Conservation (phyloP, 139 green algal genomes). For the Helicosporidium sp. region DNA sequence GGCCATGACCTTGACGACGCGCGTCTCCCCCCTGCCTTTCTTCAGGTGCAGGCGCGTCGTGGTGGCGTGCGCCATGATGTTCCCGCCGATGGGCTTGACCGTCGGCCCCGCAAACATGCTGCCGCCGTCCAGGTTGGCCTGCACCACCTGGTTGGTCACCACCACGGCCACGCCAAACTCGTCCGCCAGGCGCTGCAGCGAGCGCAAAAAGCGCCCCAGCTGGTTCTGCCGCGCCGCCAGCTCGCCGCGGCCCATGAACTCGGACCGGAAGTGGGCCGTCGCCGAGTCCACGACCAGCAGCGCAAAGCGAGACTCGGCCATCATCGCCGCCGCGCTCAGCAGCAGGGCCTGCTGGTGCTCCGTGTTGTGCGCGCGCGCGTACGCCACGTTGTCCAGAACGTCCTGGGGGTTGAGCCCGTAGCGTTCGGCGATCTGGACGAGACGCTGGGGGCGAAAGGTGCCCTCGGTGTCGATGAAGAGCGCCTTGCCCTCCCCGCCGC, state of each 20-base stretch:
- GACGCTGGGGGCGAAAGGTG: constrained; percentile 72
- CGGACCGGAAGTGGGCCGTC: constrained; percentile 72
- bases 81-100: constrained; percentile 94
- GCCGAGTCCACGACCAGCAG: constrained; percentile 89
- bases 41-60: constrained; percentile 80
- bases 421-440: constrained; percentile 77
- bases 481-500: constrained; percentile 88
- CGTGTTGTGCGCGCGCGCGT: constrained; percentile 92
- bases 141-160: constrained; percentile 93
- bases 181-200: constrained; percentile 70
- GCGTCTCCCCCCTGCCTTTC: constrained; percentile 77
- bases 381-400: constrained; percentile 95
- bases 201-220: constrained; percentile 69
- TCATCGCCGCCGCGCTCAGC: constrained; percentile 68
- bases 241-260: constrained; percentile 77
- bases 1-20: constrained; percentile 60
- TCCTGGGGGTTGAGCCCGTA: constrained; percentile 68
- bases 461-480: constrained; percentile 98
- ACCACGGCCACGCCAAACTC: constrained; percentile 92
- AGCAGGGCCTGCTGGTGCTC: constrained; percentile 89
- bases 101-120: constrained; percentile 70
- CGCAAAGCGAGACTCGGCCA: constrained; percentile 77
- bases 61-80: constrained; percentile 99
- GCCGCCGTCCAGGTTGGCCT: constrained; percentile 76
- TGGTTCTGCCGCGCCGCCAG: constrained; percentile 68